Base-by-base conservation (phyloP, 2,329 filamentous ascomycete genomes). In the Fusarium setosum region DNA sequence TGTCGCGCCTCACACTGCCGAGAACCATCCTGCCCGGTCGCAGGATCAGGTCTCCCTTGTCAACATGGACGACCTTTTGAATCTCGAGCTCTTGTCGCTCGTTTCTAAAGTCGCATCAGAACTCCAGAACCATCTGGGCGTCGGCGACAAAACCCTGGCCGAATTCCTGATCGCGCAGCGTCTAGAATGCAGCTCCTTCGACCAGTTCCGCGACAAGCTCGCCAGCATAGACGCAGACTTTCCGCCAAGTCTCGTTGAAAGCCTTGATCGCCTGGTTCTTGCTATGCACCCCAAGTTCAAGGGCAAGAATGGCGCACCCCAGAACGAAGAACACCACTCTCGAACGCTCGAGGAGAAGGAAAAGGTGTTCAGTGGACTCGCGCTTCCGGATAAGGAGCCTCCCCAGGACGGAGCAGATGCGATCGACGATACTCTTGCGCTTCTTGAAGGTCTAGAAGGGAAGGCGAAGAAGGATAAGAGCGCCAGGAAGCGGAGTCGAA, bases 141-240 rank as follows among this genome's bases (percentile, higher is more conserved):
- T 97, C 72, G 92, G 88, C 76, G 94, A 99, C 80, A 97, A 97
- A 80, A 97, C 93, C 6, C 88, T 99, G 23, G 94, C 96, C 70
- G 96, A 99, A 79, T 99, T 97, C 75, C 89, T 99, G 73, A 97
- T 99, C 74, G 92, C 92, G 63, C 92, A 97, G 76, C 93, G 97
- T 72, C 80, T 91, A 76, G 88, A 94, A 85, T 92, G 89, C 81
- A 85, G 83, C 50, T 86, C 86, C 24, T 83, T 92, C 56, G 79
- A 85, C 51, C 89, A 92, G 24, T 99, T 98, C 82, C 92, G 92
- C 80, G 82, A 83, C 68, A 88, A 88, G 74, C 84, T 98, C 68
- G 87, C 90, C 68, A 87, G 84, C 26, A 89, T 96, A 79, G 92
- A 92, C 55, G 92, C 91, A 64, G 94, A 87, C 23, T 96, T 97